Base-by-base conservation (phyloP, 2,329 filamentous ascomycete species). In the Colletotrichum sp. region DNA sequence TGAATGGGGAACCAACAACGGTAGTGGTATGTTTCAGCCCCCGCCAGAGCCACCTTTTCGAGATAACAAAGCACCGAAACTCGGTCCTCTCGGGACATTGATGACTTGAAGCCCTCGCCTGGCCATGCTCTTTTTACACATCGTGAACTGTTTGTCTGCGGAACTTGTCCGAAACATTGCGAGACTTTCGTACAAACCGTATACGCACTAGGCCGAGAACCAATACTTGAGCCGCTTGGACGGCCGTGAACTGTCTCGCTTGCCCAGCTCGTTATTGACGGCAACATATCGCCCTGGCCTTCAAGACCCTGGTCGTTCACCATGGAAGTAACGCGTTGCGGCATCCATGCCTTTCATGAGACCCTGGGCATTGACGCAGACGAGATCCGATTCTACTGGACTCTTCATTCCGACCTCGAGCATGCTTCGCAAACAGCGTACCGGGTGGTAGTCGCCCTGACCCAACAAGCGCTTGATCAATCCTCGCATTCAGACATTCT, bases 311-410 rank as follows among this genome's bases (percentile, higher is more conserved):
- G 44, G n/a, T 10, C 44, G 2, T 52, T 52, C 18, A 21, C 9
- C n/a, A 82, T 84, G 78, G 77, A 81, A 64, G 77, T 86, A 24
- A 77, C 77, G 24, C 77, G 78, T 18, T 85, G 83, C 71, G 84
- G 85, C 26, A 85, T 86, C 21, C 84, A 86, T 68, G 83, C 81
- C 68, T 87, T 84, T 68, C 81, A 83, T 55, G 84, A 86, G 78
- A 80, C 81, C 4, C 77, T 86, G 9, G 85, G 85, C 6, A 84
- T 86, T 69, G 85, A 86, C 70, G 80, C 82, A 6, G 83, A 86
- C 60, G 80, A 83, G 59, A 78, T 86, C 15, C 82, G 82, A 34
- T 81, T 86, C 69, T 84, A 79, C 70, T 86, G 84, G 84, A 79
- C 79, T 7, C 77, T 86, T 2, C 68, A 82, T 10, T 80, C 81